Evolutionary conservation across 2,329 filamentous ascomycete species (phyloP).

Genomic region (Ophiostoma sp.): DNA sequence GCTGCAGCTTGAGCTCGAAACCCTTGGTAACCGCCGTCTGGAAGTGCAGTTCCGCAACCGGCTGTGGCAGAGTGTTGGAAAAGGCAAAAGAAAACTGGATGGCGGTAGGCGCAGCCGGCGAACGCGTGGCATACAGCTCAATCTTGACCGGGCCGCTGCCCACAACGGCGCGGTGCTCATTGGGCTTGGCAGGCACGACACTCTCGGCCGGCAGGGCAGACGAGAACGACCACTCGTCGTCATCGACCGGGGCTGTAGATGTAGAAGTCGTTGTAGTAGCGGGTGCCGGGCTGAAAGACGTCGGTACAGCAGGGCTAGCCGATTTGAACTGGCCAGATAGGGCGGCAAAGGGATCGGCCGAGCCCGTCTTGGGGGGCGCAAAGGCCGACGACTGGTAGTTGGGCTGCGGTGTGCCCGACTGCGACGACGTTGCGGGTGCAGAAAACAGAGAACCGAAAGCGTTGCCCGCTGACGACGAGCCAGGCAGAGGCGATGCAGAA

Average conservation of each 20-base stretch:
- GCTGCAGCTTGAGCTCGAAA: slow-evolving; percentile 73
- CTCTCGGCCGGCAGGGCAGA: slow-evolving; percentile 68
- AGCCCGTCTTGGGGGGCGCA: slow-evolving; percentile 39
- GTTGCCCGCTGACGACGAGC: slow-evolving; percentile 32
- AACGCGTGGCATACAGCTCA: slow-evolving; percentile 64
- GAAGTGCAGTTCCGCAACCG: slow-evolving; percentile 76
- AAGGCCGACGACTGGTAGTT: slow-evolving; percentile 45
- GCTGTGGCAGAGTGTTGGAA: slow-evolving; percentile 69
- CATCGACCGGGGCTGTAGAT: slow-evolving; percentile 44
- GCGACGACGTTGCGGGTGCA: slow-evolving; percentile 40
- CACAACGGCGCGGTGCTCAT: slow-evolving; percentile 60
- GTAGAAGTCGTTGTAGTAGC: slow-evolving; percentile 1
- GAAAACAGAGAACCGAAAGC: slow-evolving; percentile 49
- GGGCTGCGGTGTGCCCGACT: slow-evolving; percentile 51
- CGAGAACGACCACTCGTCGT: slow-evolving; percentile 92
- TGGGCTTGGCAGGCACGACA: slow-evolving; percentile 42
- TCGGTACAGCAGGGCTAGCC: slow-evolving; percentile 31
- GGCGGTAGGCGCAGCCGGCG: slow-evolving; percentile 47
- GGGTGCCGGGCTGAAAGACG: neutral
- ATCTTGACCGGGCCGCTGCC: slow-evolving; percentile 67
- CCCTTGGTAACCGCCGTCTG: slow-evolving; percentile 92
- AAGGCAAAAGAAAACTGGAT: slow-evolving; percentile 74
- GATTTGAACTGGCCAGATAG: slow-evolving; percentile 41
- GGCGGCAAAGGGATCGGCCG: slow-evolving; percentile 50
- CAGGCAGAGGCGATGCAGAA: slow-evolving; percentile 3